These are phyloP conservation scores for Penicillium sp. DNA, from an alignment of 2,329 filamentous ascomycete genomes.

Conservation along the genomic window DNA sequence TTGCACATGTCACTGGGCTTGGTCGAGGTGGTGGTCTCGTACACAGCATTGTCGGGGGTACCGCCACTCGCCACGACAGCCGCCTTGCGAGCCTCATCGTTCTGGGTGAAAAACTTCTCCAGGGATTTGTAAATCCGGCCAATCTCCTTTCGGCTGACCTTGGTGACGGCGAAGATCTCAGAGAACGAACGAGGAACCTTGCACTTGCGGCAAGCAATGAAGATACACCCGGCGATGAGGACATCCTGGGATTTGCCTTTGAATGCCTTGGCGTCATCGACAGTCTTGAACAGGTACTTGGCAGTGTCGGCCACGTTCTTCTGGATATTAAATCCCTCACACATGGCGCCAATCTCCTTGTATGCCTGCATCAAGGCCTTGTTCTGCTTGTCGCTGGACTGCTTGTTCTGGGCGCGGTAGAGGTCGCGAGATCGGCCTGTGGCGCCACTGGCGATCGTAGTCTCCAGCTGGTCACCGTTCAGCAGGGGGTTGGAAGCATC, in stretches of 20 bases:
- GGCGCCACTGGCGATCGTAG: constrained; percentile 81
- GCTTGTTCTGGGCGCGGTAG: constrained; percentile 80
- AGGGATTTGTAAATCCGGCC: constrained; percentile 92
- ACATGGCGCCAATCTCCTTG: constrained; percentile 84
- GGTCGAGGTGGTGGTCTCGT: constrained; percentile 74
- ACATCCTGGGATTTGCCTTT: constrained; percentile 94
- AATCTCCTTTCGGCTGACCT: constrained; percentile 96
- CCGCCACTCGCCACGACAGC: constrained; percentile 54
- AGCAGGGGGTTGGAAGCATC: constrained; percentile 88
- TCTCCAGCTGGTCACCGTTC: constrained; percentile 86
- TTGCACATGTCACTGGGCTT: constrained; percentile 81
- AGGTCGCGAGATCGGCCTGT: constrained; percentile 71
- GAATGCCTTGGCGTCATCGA: constrained; percentile 89
- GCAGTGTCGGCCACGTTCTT: constrained; percentile 83
- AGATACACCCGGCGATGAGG: constrained; percentile 94
- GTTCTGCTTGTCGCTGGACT: constrained; percentile 77
- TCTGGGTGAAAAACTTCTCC: constrained; percentile 80
- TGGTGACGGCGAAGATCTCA: constrained; percentile 91
- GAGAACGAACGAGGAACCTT: constrained; percentile 85
- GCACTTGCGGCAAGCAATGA: constrained; percentile 93
- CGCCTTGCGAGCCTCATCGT: constrained; percentile 62
- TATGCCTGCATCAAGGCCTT: constrained; percentile 79
- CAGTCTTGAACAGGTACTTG: constrained; percentile 93
- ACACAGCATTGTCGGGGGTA: constrained; percentile 55
- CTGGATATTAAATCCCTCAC: constrained; percentile 80